Evolutionary conservation across 2,329 filamentous ascomycete genomes (phyloP).

Genomic region (Tolypocladium cylindrosporum): DNA sequence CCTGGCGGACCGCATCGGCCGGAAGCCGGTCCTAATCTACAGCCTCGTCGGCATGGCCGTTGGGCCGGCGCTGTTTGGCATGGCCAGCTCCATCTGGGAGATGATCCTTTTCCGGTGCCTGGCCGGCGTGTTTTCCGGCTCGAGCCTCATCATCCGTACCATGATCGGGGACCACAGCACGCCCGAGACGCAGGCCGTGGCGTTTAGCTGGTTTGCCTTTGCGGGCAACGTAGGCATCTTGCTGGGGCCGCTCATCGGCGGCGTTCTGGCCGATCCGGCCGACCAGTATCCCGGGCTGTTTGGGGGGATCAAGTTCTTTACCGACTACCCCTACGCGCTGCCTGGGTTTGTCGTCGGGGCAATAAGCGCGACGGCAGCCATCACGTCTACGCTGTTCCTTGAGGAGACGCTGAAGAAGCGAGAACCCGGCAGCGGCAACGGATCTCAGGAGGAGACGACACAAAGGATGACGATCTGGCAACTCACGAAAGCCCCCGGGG

Average conservation of each 20-base stretch:
- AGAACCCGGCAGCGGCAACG: background rate
- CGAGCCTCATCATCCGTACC: constrained; percentile 62
- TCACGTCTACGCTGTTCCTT: constrained; percentile 44
- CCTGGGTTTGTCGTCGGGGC: constrained; percentile 42
- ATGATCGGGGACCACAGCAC: constrained; percentile 70
- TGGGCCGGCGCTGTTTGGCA: constrained; percentile 55
- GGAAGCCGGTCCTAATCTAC: constrained; percentile 61
- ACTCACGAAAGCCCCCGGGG: constrained; percentile 53
- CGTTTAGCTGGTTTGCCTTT: constrained; percentile 72
- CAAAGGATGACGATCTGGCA: constrained; percentile 13
- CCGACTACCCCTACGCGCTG: constrained; percentile 41
- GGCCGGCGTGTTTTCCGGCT: constrained; percentile 65
- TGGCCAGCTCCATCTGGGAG: constrained; percentile 56
- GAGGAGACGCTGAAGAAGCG: constrained; percentile 46
- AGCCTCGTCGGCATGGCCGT: constrained; percentile 55
- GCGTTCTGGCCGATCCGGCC: constrained; percentile 57
- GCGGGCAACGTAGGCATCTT: constrained; percentile 65
- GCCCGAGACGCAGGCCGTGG: constrained; percentile 56
- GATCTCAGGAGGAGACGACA: background rate
- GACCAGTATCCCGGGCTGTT: constrained; percentile 49
- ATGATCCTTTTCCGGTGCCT: constrained; percentile 65
- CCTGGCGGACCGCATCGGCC: constrained; percentile 51
- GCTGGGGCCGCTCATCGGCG: constrained; percentile 60
- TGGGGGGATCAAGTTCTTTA: constrained; percentile 33
- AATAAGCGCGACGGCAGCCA: constrained; percentile 46